A percentile compares a stretch with the other conserved stretches of the same genome.
These are phyloP conservation scores for Mrakia frigida DNA, from an alignment of 768 basidiomycete species.

Conservation along the genomic window DNA sequence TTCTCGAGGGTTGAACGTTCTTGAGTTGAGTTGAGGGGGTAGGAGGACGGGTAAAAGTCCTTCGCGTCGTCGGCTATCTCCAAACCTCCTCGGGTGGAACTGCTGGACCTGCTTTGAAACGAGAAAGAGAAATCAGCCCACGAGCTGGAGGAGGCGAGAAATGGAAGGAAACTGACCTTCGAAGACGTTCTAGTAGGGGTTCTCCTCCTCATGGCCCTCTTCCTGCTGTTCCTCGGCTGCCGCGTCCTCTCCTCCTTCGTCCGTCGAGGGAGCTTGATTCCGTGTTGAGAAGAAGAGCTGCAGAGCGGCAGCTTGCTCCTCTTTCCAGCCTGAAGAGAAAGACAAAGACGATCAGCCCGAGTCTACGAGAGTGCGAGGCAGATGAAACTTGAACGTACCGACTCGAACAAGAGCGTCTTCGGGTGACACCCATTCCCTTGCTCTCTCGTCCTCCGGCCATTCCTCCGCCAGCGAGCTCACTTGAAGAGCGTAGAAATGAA, in stretches of 20 bases:
- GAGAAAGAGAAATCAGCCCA: too few species aligned
- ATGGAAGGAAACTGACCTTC: too few species aligned
- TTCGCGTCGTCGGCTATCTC: too few species aligned
- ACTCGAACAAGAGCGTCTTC: not conserved
- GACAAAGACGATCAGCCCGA: not conserved
- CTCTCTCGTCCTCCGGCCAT: not conserved
- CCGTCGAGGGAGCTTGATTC: not conserved
- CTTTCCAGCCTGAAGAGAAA: not conserved
- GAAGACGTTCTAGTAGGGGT: too few species aligned
- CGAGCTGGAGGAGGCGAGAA: too few species aligned
- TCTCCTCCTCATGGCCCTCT: too few species aligned
- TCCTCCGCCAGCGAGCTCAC: not conserved
- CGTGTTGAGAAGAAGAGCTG: not conserved
- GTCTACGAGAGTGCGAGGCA: not conserved
- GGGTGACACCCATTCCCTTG: not conserved
- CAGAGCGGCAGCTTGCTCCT: not conserved
- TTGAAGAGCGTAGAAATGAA: conserved; percentile 1
- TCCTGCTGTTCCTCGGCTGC: not conserved
- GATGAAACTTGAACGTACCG: not conserved
- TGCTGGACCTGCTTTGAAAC: too few species aligned
- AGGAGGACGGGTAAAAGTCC: too few species aligned
- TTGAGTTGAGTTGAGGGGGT: too few species aligned
- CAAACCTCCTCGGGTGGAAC: too few species aligned
- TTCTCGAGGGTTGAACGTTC: too few species aligned
- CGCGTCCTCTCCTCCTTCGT: not conserved